Evolutionary conservation across 2,329 filamentous ascomycete genomes (phyloP), one percentile per base, ranked within the genome.

Genomic region (Chaetomiaceae sp.): DNA sequence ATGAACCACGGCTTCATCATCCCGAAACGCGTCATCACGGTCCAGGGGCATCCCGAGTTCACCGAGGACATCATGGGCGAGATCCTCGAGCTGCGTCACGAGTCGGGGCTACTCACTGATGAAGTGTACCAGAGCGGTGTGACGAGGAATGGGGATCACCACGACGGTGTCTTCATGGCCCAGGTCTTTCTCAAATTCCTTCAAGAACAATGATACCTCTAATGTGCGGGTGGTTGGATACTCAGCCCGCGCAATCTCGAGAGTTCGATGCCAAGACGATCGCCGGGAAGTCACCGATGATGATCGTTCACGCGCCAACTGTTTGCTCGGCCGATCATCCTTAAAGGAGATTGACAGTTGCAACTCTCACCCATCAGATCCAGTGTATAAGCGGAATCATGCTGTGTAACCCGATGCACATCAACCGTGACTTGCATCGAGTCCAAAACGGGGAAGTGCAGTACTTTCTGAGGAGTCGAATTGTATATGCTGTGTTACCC

Each of bases 41-140:
- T 95, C 1, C 90, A 96, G 72, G 90, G 89, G 6, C 90, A 95
- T 68, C 91, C 90, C 0, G 91, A 96, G 69, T 94, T 92, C 67
- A 87, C 78, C 4, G 76, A 78, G 55, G 78, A 83, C 15, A 91
- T 95, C 59, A 81, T 91, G 62, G 74, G 72, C 17, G 85, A 89
- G 67, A 71, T 95, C 34, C 70, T 92, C 51, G 75, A 79, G 56
- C 72, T 78, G 55, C 78, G 91, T 53, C 81, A 87, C 64, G 73
- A 76, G 25, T 74, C 73, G 44, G 89, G 88, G 1, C 75, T 94
- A 20, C 87, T 96, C 59, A 71, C 77, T 51, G 83, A 91, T 53
- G 82, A 82, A 17, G 70, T 86, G 56, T 92, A 82, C 61, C 71
- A 82, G 52, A 86, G 89, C 61, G 88, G 81, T 23, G 80, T 91